Conservation (phyloP, 306 rosid genomes). For the Carpinus fangiana region DNA sequence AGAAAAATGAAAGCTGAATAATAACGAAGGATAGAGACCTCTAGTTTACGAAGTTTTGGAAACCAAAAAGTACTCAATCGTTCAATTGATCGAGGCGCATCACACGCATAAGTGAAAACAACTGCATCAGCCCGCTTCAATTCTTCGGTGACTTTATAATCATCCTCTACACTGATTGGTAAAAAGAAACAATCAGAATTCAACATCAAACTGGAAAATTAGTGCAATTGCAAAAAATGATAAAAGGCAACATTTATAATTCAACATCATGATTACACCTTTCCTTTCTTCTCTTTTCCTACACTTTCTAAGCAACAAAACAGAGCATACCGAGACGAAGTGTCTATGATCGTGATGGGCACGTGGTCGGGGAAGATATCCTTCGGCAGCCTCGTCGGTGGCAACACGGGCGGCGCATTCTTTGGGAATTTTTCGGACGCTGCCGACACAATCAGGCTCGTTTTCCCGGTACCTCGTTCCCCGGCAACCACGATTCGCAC, state of each 20-base stretch:
- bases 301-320: not conserved
- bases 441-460: conserved; percentile 85
- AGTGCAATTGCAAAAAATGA: not conserved
- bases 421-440: conserved; percentile 74
- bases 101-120: conserved; percentile 95
- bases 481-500: conserved; percentile 95
- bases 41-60: conserved; percentile 85
- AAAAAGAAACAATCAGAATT: conserved; percentile 13
- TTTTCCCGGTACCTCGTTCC: conserved; percentile 83
- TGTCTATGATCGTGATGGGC: conserved; percentile 85
- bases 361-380: conserved; percentile 90
- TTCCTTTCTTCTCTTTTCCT: not conserved
- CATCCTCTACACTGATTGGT: conserved; percentile 62
- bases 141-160: conserved; percentile 83
- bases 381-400: conserved; percentile 80
- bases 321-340: conserved; percentile 72
- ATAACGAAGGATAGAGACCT: conserved; percentile 47
- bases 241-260: not conserved
- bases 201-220: not conserved
- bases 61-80: conserved; percentile 85
- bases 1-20: not conserved
- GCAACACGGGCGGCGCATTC: conserved; percentile 74
- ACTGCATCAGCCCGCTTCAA: conserved; percentile 89
- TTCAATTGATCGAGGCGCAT: conserved; percentile 78
- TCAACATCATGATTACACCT: not conserved